Conservation (phyloP, 139 green algal genomes). For the Chlamydomonas schloesseri region DNA sequence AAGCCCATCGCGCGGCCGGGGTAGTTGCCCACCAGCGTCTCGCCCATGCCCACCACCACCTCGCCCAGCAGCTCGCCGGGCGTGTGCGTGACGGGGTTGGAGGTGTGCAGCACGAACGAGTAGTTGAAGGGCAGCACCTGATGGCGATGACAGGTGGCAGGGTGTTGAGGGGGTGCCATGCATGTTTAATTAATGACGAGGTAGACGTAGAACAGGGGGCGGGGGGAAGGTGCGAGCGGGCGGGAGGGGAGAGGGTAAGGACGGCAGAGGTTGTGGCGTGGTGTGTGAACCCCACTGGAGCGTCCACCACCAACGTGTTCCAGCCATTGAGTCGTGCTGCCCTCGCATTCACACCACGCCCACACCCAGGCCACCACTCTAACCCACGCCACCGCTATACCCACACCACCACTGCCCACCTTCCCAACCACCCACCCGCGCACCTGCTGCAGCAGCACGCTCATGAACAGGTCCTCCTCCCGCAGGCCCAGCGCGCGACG, state of each 20-base stretch:
- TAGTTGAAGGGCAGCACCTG: conserved; percentile 85
- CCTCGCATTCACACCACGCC: too few species aligned
- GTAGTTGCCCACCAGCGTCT: conserved; percentile 88
- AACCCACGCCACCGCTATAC: neutral
- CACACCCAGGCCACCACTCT: neutral
- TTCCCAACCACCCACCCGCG: neutral
- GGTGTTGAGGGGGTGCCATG: too few species aligned
- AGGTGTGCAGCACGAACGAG: conserved; percentile 95
- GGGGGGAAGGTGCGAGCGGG: neutral
- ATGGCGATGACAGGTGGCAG: too few species aligned
- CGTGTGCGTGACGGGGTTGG: conserved; percentile 78
- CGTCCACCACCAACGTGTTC: too few species aligned
- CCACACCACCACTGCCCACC: neutral
- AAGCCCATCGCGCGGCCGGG: conserved; percentile 63
- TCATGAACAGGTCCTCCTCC: conserved; percentile 87
- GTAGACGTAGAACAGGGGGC: neutral
- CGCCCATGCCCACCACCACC: conserved; percentile 88
- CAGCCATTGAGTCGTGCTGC: too few species aligned
- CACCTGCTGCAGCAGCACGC: conserved; percentile 84
- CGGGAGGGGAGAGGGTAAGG: too few species aligned
- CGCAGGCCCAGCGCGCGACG: conserved; percentile 68
- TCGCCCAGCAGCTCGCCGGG: conserved; percentile 79
- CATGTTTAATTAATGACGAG: too few species aligned
- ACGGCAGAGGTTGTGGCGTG: too few species aligned
- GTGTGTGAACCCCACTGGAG: too few species aligned